Base-by-base conservation (phyloP, 768 basidiomycete species). In the Collybiopsis confluens region DNA sequence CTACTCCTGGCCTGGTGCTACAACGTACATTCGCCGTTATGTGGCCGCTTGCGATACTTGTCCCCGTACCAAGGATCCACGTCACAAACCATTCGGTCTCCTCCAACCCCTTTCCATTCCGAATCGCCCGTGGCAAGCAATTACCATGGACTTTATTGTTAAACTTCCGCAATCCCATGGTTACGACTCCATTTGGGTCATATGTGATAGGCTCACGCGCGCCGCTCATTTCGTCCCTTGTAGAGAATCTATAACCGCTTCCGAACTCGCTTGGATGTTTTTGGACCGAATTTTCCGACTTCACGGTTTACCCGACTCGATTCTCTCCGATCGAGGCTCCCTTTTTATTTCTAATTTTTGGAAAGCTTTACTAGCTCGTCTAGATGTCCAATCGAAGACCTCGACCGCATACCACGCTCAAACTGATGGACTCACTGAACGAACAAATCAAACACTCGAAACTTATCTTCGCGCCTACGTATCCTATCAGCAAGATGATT, bases 141-240 rank as follows among this genome's bases (percentile, higher is more conserved):
- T 77, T 24, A 64, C 65, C 0, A 74, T 76, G 69, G 73, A 76
- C 46, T 73, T 74, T 56, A 71, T 78, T 74, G n/a, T n/a, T n/a
- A n/a, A n/a, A n/a, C n/a, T n/a, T n/a, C n/a, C n/a, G n/a, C n/a
- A n/a, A n/a, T n/a, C 0, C 7, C 61, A 71, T 42, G 68, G 68
- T 4, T 74, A 63, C 54, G 63, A 73, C 54, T 65, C 68, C 2
- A 69, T 74, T 16, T 59, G 58, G 35, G 69, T 74, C 2, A 58
- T 80, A 23, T 67, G 70, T 21, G 68, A 76, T 57, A 59, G 69
- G 2, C 55, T 79, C 37, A 72, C 73, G n/a, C 71, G 73, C 43
- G 63, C 63, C 54, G 70, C 67, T 2, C 69, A 74, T 49, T 79
- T 81, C 65, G n/a, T n/a, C n/a, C n/a, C n/a, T n/a, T n/a, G n/a